Percentiles rank a stretch among this genome's conserved stretches.
Conservation (phyloP, 2,329 filamentous ascomycete genomes). For the Juglanconis juglandina region DNA sequence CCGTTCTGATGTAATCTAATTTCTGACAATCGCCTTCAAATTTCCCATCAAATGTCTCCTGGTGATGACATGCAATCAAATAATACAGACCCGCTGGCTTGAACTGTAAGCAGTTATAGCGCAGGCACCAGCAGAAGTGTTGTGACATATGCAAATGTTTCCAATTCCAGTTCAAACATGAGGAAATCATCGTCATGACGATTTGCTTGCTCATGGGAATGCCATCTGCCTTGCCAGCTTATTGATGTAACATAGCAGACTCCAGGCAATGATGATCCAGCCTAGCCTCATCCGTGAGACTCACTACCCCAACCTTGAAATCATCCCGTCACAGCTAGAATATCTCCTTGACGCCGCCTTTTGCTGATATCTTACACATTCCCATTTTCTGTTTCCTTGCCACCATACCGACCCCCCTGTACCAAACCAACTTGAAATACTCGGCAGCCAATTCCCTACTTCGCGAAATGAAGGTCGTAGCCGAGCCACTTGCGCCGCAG, state of each 20-base stretch:
- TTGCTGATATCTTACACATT: conserved; percentile 8
- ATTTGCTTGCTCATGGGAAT: too few relatives aligned
- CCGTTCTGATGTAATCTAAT: too few relatives aligned
- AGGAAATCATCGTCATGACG: too few relatives aligned
- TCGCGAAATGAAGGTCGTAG: conserved; percentile 97
- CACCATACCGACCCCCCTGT: neutral
- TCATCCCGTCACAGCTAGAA: neutral
- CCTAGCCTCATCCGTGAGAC: neutral
- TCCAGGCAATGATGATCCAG: neutral
- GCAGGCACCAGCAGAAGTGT: too few relatives aligned
- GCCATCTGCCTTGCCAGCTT: neutral
- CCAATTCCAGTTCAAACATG: too few relatives aligned
- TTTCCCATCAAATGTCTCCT: too few relatives aligned
- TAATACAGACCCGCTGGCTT: too few relatives aligned
- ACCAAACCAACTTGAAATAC: neutral
- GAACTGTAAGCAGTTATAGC: too few relatives aligned
- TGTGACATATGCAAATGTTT: too few relatives aligned
- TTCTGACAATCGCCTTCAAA: too few relatives aligned
- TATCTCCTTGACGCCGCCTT: neutral
- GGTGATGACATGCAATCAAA: too few relatives aligned
- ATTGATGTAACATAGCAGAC: neutral
- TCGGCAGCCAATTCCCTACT: conserved; percentile 53
- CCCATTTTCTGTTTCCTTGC: neutral
- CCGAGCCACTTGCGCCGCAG: conserved; percentile 88
- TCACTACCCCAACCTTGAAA: neutral